A percentile compares a stretch with the other conserved stretches of the same genome.
Conservation (phyloP, 371 early-diverging fungal species). For the Mortierella sp. region DNA sequence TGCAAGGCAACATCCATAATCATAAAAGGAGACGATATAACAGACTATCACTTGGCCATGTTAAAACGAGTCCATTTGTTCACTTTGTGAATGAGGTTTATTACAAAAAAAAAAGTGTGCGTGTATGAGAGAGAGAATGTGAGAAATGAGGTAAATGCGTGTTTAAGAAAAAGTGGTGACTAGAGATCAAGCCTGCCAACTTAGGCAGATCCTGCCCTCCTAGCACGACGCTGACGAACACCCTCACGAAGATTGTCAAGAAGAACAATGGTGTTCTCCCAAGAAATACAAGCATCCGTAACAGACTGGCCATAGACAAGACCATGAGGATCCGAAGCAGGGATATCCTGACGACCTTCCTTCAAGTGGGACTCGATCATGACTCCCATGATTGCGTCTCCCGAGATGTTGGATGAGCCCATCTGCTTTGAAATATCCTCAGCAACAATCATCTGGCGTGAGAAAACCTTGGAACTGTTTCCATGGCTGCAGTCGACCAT, state of each 20-base stretch:
- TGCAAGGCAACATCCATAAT: too few relatives aligned
- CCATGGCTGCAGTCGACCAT: conserved; percentile 98
- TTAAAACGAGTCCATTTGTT: too few relatives aligned
- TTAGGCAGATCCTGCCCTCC: conserved; percentile 25
- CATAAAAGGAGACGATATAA: too few relatives aligned
- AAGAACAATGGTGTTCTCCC: conserved; percentile 78
- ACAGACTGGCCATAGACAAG: conserved; percentile 86
- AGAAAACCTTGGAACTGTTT: conserved; percentile 81
- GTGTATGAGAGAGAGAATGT: too few relatives aligned
- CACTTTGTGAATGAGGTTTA: too few relatives aligned
- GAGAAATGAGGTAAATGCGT: too few relatives aligned
- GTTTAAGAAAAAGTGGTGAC: too few relatives aligned
- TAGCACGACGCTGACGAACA: conserved; percentile 59
- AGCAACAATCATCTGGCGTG: conserved; percentile 84
- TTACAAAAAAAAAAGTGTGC: too few relatives aligned
- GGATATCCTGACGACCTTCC: conserved; percentile 86
- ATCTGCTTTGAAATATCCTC: conserved; percentile 78
- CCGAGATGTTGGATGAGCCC: conserved; percentile 49
- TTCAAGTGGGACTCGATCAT: conserved; percentile 95
- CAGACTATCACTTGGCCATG: too few relatives aligned
- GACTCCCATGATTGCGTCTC: conserved; percentile 81
- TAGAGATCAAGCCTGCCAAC: too few relatives aligned
- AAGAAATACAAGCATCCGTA: conserved; percentile 88
- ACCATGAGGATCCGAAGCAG: conserved; percentile 68
- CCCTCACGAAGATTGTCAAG: conserved; percentile 76